Base-by-base conservation (phyloP, 192 early-diverging fungal genomes). In the Coemansia sp. region DNA sequence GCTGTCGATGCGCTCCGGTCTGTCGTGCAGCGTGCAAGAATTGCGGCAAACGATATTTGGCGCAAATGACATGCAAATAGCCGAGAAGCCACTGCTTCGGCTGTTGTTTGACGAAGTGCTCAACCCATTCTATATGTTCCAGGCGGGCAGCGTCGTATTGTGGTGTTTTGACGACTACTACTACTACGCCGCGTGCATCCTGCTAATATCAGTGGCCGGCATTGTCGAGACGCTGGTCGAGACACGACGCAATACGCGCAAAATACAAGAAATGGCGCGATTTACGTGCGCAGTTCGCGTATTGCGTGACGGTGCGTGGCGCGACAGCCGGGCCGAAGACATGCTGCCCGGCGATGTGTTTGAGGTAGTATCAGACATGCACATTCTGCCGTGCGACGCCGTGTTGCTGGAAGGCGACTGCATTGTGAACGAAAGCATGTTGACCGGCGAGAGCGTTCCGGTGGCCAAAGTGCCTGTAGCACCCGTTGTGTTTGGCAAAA, bases 351-450 rank as follows among this genome's bases (percentile, higher is more conserved):
- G 97, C 26, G 97, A 99, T 71, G 82, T 99, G 23, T 90, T 97
- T 71, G 93, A 97, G 71, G 75, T 92, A 3, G 80, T 82, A n/a
- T 52, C 86, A n/a, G 67, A 84, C 37, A 74, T 90, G 62, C 61
- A 76, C 22, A 82, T 84, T 2, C 82, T 96, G 27, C 95, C 97
- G 0, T 98, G 95, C 74, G 97, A 99, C 67, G 92, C 93, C 3
- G 80, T 98, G 26, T 83, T 99, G 14, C 83, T 98, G 11, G 84
- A 90, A 23, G 97, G 97, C 38, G 93, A 94, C 69, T 97, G 95
- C 66, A 98, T 99, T 61, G 88, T 98, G 35, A 98, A 98, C 83
- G 97, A 98, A 79, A 91, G 86, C 69, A 96, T 98, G 94, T 84
- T 99, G 12, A 99, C 97, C 0, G 97, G 97, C 54, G 97, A 99